These are phyloP conservation scores for Phaseolus coccineus DNA, from an alignment of 331 rosid species.

Conservation along the genomic window DNA sequence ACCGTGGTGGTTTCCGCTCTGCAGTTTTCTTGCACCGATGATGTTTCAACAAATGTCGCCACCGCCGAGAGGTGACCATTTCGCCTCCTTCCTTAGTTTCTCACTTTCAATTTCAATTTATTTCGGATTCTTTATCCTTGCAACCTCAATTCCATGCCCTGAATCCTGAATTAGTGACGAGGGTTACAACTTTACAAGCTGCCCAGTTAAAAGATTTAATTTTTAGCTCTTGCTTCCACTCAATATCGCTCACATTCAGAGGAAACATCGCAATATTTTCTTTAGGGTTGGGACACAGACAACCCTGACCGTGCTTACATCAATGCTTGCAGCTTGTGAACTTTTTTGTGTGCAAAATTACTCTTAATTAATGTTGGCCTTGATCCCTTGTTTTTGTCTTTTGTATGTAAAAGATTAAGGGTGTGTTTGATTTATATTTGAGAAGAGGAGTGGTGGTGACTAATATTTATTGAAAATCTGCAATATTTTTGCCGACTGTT, in stretches of 20 bases:
- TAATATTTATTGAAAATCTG: too few species aligned
- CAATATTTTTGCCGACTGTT: too few species aligned
- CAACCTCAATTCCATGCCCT: slow-evolving; percentile 1
- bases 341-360: not conserved
- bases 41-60: slow-evolving; percentile 66
- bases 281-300: not conserved
- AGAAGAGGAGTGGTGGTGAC: too few species aligned
- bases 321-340: not conserved
- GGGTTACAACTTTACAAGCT: slow-evolving; percentile 25
- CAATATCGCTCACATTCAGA: not conserved
- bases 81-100: not conserved
- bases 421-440: too few species aligned
- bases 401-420: not conserved
- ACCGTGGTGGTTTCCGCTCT: slow-evolving; percentile 81
- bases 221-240: slow-evolving; percentile 20
- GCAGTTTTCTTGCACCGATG: slow-evolving; percentile 89
- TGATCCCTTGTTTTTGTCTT: not conserved
- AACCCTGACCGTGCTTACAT: not conserved
- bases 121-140: not conserved
- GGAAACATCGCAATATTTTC: not conserved
- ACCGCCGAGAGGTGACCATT: slow-evolving; percentile 79
- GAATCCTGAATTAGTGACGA: not conserved
- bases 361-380: not conserved
- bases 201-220: slow-evolving; percentile 39
- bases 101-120: slow-evolving; percentile 25